Evolutionary conservation across 1,284 basidiomycete genomes (phyloP).

Genomic region (Fistulina hepatica): DNA sequence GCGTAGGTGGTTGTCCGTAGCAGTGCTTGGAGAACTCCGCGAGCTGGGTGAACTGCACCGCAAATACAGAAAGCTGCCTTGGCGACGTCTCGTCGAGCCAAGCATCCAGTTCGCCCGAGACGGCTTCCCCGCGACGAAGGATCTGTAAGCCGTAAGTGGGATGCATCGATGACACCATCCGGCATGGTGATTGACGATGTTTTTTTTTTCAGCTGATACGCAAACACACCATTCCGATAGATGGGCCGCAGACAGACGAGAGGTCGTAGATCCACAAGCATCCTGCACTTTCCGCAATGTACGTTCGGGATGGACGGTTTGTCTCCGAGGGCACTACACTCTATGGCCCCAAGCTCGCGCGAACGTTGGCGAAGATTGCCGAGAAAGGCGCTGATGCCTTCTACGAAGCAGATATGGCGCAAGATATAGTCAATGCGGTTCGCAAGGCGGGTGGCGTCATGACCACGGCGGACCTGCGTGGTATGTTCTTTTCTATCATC

Average conservation of each 20-base stretch:
- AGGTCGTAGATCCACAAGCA: constrained; percentile 5
- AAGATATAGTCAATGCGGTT: constrained; percentile 20
- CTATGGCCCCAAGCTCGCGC: constrained; percentile 15
- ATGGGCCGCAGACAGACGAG: too few relatives aligned
- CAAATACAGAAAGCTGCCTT: constrained; percentile 35
- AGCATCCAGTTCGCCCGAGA: constrained; percentile 34
- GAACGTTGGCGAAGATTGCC: constrained; percentile 22
- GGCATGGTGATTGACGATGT: too few relatives aligned
- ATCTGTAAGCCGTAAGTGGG: too few relatives aligned
- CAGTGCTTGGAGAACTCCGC: constrained; percentile 44
- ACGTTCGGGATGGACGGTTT: neutral
- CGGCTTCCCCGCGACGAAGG: constrained; percentile 33
- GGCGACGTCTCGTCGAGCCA: constrained; percentile 36
- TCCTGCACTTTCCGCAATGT: neutral
- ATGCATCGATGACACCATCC: too few relatives aligned
- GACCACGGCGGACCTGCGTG: constrained; percentile 29
- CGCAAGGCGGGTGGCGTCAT: constrained; percentile 37
- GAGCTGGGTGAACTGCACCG: constrained; percentile 39
- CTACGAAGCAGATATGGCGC: constrained; percentile 24
- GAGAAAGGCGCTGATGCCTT: constrained; percentile 31
- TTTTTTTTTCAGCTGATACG: too few relatives aligned
- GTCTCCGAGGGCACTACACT: constrained; percentile 11
- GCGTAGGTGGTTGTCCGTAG: constrained; percentile 44
- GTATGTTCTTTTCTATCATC: constrained; percentile 32
- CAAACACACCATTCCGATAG: too few relatives aligned